Conservation (phyloP, 164 flowering plant genomes). For the Brasenia schreberi region DNA sequence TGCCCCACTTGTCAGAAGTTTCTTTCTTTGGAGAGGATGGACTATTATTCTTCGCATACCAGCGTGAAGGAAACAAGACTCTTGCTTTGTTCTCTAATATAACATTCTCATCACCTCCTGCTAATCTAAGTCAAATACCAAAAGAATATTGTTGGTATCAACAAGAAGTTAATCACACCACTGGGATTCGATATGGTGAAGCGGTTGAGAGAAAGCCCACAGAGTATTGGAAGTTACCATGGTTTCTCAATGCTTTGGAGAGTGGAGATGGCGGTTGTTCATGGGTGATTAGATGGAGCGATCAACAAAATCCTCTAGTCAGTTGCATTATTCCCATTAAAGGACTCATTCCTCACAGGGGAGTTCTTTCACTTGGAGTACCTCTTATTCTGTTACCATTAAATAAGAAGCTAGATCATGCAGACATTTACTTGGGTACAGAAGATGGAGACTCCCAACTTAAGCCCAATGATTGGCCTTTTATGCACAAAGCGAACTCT, state of each 20-base stretch:
- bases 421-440: constrained; percentile 29
- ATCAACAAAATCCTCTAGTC: constrained; percentile 14
- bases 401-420: constrained; percentile 14
- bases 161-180: constrained; percentile 20
- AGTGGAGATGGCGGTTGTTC: constrained; percentile 18
- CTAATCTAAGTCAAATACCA: not conserved
- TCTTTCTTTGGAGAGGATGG: constrained; percentile 43
- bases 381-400: constrained; percentile 17
- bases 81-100: constrained; percentile 26
- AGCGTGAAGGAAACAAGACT: constrained; percentile 16
- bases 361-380: constrained; percentile 43
- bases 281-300: constrained; percentile 22
- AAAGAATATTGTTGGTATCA: constrained; percentile 18
- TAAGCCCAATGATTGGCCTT: constrained; percentile 12
- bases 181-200: constrained; percentile 28
- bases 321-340: constrained; percentile 16
- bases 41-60: constrained; percentile 29
- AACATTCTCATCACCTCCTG: constrained; percentile 7
- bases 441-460: constrained; percentile 20
- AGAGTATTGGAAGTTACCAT: constrained; percentile 10
- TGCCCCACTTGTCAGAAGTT: constrained; percentile 30
- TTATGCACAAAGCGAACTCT: not conserved
- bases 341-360: constrained; percentile 11
- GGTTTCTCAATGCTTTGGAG: constrained; percentile 28
- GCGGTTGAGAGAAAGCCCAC: constrained; percentile 2